Conservation (phyloP, 179 eudicot species). For the Amaranthus tricolor region DNA sequence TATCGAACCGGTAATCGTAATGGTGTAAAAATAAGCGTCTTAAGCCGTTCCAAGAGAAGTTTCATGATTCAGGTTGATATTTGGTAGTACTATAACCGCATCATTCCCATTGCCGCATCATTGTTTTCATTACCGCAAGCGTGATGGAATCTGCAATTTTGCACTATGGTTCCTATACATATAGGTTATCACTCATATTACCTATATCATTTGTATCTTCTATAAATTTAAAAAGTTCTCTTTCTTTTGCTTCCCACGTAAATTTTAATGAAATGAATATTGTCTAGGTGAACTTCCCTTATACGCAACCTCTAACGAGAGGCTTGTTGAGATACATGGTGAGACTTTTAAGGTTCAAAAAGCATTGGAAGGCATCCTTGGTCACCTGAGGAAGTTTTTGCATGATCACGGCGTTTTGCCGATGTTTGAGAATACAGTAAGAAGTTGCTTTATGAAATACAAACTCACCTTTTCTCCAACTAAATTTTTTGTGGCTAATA, state of each 20-base stretch:
- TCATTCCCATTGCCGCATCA: too few species aligned
- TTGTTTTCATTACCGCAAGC: too few species aligned
- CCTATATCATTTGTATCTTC: neutral
- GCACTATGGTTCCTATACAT: neutral
- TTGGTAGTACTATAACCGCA: neutral
- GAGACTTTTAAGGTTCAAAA: conserved; percentile 73
- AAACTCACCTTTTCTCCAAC: neutral
- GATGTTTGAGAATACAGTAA: conserved; percentile 74
- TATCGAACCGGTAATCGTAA: too few species aligned
- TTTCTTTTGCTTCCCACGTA: conserved; percentile 8
- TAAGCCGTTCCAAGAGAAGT: too few species aligned
- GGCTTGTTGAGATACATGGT: conserved; percentile 81
- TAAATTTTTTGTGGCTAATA: conserved; percentile 17
- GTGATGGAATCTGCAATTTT: too few species aligned
- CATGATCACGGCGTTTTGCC: conserved; percentile 83
- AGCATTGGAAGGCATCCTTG: conserved; percentile 70
- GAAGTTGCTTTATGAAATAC: conserved; percentile 14
- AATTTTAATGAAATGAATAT: conserved; percentile 2
- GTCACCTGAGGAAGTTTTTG: conserved; percentile 84
- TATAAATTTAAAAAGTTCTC: neutral
- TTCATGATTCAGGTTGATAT: too few species aligned
- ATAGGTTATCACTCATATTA: neutral
- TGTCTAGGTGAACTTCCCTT: conserved; percentile 49
- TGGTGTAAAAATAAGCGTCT: too few species aligned
- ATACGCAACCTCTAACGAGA: conserved; percentile 67